Evolutionary conservation across 108 stramenopile species (phyloP), one percentile per base, ranked within the genome.

Genomic region (Stephanodiscus triporus): DNA sequence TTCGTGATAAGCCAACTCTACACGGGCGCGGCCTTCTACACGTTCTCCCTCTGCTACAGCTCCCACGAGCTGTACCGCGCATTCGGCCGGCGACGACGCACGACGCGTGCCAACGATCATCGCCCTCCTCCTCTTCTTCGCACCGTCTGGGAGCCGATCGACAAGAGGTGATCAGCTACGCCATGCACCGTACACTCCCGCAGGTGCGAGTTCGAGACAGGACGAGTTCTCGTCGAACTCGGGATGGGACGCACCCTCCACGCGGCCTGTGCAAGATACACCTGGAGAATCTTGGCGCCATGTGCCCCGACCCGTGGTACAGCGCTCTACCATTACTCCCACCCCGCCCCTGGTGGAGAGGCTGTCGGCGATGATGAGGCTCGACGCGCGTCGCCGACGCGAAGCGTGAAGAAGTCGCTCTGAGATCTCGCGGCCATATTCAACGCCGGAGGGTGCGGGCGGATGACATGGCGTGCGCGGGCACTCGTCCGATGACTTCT

Each of bases 321-420:
- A 82, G 82, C 2, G 90, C 86, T 9, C n/a, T 98, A 98, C 75
- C 98, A 99, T 84, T 97, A 98, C 78, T 87, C 87, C 29, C 99
- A 99, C 73, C 99, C 99, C 22, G n/a, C 96, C 98, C 26, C 75
- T 99, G 62, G 93, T 97, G 9, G 97, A 99, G 76, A 86, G 99
- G 8, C 87, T 99, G 17, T 86, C 85, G 27, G 97, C 97, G 9
- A 97, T 99, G 91, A 96, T 91, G 88, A 81, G 73, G 65, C 72
- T 91, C 22, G 91, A 91, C 64, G 76, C n/a, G 78, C 51, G 80
- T 83, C 49, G 77, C 85, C 40, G 24, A 43, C 47, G 19, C 6
- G 2, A 2, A 20, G 51, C 19, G n/a, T n/a, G 55, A 56, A 56
- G 16, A 59, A 59, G 30, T 20, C 58, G 6, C 6, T 19, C 8